Percentiles rank a stretch among this genome's conserved stretches.
Conservation (phyloP, 805 yeast genomes). For the Saturnispora sanitii region DNA sequence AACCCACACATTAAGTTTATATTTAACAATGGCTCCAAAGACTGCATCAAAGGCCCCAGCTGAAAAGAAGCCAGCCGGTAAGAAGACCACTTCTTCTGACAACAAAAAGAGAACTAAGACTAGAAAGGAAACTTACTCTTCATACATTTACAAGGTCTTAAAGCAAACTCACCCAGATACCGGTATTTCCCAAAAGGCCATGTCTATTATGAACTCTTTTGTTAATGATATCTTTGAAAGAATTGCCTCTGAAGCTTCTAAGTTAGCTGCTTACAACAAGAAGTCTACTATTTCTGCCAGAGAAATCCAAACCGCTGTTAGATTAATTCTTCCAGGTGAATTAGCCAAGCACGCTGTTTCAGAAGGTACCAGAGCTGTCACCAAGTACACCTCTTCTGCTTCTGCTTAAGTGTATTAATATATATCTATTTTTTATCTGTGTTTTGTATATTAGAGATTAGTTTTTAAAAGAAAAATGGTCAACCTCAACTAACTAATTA, state of each 20-base stretch:
- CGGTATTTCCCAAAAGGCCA: constrained; percentile 97
- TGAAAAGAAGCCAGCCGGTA: constrained; percentile 87
- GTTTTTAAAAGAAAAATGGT: constrained; percentile 10
- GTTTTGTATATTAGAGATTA: constrained; percentile 26
- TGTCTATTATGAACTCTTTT: constrained; percentile 97
- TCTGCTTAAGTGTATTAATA: constrained; percentile 45
- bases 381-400: constrained; percentile 77
- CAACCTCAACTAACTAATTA: too few relatives aligned
- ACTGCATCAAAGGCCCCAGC: constrained; percentile 96
- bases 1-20: too few relatives aligned
- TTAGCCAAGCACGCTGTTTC: constrained; percentile 97
- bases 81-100: constrained; percentile 72
- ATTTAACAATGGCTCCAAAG: constrained; percentile 51
- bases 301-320: constrained; percentile 97
- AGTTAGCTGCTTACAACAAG: constrained; percentile 97
- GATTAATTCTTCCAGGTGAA: constrained; percentile 97
- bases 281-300: constrained; percentile 96
- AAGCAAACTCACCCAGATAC: constrained; percentile 99
- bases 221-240: constrained; percentile 98
- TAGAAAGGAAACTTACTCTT: constrained; percentile 97
- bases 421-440: constrained; percentile 14
- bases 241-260: constrained; percentile 95
- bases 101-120: constrained; percentile 88
- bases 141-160: constrained; percentile 96
- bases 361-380: constrained; percentile 97